phyloP scores from a whole-genome alignment of 805 yeast genomes.

The Debaryomyces castellii region DNA sequence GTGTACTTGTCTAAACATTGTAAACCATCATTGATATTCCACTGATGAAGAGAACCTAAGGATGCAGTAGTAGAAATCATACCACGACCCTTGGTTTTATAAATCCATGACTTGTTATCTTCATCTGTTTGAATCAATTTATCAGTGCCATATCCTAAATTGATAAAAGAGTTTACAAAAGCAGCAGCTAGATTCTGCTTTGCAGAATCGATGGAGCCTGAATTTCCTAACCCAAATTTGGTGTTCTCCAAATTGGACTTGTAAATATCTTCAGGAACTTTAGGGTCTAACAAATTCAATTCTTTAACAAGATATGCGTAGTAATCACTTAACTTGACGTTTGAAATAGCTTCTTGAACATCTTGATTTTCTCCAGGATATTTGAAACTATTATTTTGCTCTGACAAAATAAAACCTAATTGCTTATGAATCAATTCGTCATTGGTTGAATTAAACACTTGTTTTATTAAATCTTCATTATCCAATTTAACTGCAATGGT shows the following conservation, averaged over 20 bases:
- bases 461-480: slow-evolving; percentile 70
- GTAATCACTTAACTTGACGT: slow-evolving; percentile 74
- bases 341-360: slow-evolving; percentile 83
- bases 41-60: slow-evolving; percentile 83
- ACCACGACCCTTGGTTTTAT: slow-evolving; percentile 87
- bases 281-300: slow-evolving; percentile 83
- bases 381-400: slow-evolving; percentile 79
- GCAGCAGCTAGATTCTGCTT: slow-evolving; percentile 92
- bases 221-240: slow-evolving; percentile 56
- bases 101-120: slow-evolving; percentile 79
- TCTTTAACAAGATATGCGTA: slow-evolving; percentile 81
- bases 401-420: slow-evolving; percentile 83
- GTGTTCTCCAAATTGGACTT: slow-evolving; percentile 83
- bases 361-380: slow-evolving; percentile 58
- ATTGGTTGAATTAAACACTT: slow-evolving; percentile 77
- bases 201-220: slow-evolving; percentile 74
- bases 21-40: slow-evolving; percentile 89
- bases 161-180: slow-evolving; percentile 90
- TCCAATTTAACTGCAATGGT: slow-evolving; percentile 87
- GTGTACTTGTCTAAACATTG: slow-evolving; percentile 86
- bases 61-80: slow-evolving; percentile 91
- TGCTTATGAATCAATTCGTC: slow-evolving; percentile 82
- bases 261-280: slow-evolving; percentile 92
- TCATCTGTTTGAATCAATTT: slow-evolving; percentile 73
- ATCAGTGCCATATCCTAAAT: slow-evolving; percentile 88